These are phyloP conservation scores for Lasiodiplodia citricola DNA, from an alignment of 2,329 filamentous ascomycete species.

Conservation along the genomic window DNA sequence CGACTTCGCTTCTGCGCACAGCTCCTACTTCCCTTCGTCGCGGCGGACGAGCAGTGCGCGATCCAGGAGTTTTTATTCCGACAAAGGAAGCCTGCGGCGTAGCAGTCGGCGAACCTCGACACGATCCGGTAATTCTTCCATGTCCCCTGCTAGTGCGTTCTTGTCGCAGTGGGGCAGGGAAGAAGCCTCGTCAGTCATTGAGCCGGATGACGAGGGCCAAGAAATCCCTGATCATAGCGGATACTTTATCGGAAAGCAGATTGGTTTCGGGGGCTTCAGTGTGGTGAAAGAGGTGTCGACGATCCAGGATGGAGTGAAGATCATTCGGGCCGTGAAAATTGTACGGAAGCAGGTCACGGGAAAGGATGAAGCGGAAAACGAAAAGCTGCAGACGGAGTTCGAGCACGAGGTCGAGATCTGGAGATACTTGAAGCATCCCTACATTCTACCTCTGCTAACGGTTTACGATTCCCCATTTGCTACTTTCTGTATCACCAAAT, in stretches of 20 bases:
- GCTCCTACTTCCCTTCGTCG: constrained; percentile 30
- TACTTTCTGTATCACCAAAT: constrained; percentile 71
- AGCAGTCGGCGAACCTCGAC: constrained; percentile 49
- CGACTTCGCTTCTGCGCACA: constrained; percentile 39
- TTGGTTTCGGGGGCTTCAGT: constrained; percentile 70
- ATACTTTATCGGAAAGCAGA: constrained; percentile 70
- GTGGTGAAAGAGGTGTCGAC: constrained; percentile 70
- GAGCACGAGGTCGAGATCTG: constrained; percentile 72
- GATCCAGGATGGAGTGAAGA: constrained; percentile 59
- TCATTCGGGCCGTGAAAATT: constrained; percentile 70
- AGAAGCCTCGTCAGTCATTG: constrained; percentile 42
- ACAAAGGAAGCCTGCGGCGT: constrained; percentile 37
- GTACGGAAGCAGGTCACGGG: constrained; percentile 64
- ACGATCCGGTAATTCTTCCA: constrained; percentile 57
- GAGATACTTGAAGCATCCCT: constrained; percentile 67
- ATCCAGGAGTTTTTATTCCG: constrained; percentile 31
- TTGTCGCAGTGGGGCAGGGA: constrained; percentile 57
- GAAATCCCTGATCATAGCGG: constrained; percentile 65
- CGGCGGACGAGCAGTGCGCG: constrained; percentile 41
- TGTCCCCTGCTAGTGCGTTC: constrained; percentile 64
- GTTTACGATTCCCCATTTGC: constrained; percentile 71
- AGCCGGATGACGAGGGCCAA: constrained; percentile 68
- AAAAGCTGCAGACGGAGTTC: constrained; percentile 69
- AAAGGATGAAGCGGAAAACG: constrained; percentile 65
- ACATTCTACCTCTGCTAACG: constrained; percentile 66